Evolutionary conservation across 1,284 basidiomycete genomes (phyloP).

Genomic region (Ganoderma lucidum): DNA sequence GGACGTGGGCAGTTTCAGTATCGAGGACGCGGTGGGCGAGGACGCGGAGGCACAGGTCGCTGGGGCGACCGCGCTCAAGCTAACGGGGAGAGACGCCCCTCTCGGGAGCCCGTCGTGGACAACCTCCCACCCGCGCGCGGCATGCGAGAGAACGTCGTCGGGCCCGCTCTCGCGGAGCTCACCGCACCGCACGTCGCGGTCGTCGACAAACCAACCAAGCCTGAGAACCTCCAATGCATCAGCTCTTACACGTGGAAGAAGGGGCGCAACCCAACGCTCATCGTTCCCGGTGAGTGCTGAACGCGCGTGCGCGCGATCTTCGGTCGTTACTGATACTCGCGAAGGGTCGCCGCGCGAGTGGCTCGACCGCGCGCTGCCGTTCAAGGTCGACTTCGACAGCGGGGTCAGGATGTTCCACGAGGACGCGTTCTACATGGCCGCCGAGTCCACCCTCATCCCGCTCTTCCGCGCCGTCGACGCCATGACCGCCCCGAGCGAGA

Average conservation of each 20-base stretch:
- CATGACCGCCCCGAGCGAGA: slow-evolving; percentile 24
- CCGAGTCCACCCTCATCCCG: slow-evolving; percentile 50
- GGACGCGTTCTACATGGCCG: slow-evolving; percentile 54
- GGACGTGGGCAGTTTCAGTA: neutral
- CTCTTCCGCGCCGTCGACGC: slow-evolving; percentile 58
- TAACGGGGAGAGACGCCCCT: neutral
- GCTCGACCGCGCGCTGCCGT: slow-evolving; percentile 54
- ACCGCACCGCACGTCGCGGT: slow-evolving; percentile 6
- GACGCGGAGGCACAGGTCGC: neutral
- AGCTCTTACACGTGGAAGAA: slow-evolving; percentile 63
- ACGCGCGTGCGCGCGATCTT: slow-evolving; percentile 44
- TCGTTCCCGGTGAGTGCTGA: slow-evolving; percentile 55
- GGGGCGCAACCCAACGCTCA: slow-evolving; percentile 50
- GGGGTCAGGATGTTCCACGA: slow-evolving; percentile 57
- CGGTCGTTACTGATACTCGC: slow-evolving; percentile 34
- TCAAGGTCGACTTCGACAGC: slow-evolving; percentile 54
- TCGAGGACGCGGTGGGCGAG: slow-evolving; percentile 1
- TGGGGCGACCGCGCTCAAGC: neutral
- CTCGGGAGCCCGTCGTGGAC: slow-evolving; percentile 5
- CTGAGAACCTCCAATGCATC: slow-evolving; percentile 47
- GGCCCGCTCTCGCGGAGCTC: slow-evolving; percentile 21
- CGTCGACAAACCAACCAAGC: slow-evolving; percentile 12
- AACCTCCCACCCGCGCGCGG: slow-evolving; percentile 25
- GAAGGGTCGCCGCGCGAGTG: slow-evolving; percentile 62
- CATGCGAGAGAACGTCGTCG: slow-evolving; percentile 21